Evolutionary conservation across 164 flowering plant genomes (phyloP), one percentile per base, ranked within the genome.

Genomic region (Kingdonia uniflora): DNA sequence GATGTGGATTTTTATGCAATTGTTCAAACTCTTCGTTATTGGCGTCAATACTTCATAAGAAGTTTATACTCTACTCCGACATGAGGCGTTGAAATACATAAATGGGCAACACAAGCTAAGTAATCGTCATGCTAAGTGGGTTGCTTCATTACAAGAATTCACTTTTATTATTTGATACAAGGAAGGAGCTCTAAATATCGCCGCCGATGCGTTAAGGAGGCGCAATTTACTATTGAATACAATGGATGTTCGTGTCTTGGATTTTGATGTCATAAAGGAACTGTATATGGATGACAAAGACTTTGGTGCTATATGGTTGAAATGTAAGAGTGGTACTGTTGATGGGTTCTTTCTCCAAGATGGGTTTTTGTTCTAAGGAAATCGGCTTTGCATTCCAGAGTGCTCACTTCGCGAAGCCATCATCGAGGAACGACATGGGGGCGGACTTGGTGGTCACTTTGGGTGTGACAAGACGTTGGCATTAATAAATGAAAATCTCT

Each of bases 401-500:
- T 43, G 44, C 20, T 52, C 55, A 2, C 42, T 52, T 29, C 6
- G 29, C 0, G 16, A 19, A 11, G 5, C 61, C 5, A 57, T 63
- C 16, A 63, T 63, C 12, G 11, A 17, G 5, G 53, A 63, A 26
- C 52, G 48, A 5, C 67, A 57, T 57, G 47, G 15, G 7, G 45
- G 61, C 15, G 61, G 61, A 17, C 52, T 51, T n/a, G 67, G 14
- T 12, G 67, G 57, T 5, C 62, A 51, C 25, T 63, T 63, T 52
- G 67, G 57, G 1, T 33, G 57, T 37, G 61, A 57, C 17, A 63
- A 63, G 11, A 57, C 67, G 1, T 41, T 63, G 23, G 52, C 61
- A 13, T 22, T 63, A 19, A 47, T 63, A 5, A 6, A 25, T 15
- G 50, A 62, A 22, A 25, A 33, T 14, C 49, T 55, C n/a, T 55